Base-by-base conservation (phyloP, 2,329 filamentous ascomycete species). In the Teratosphaeria destructans region DNA sequence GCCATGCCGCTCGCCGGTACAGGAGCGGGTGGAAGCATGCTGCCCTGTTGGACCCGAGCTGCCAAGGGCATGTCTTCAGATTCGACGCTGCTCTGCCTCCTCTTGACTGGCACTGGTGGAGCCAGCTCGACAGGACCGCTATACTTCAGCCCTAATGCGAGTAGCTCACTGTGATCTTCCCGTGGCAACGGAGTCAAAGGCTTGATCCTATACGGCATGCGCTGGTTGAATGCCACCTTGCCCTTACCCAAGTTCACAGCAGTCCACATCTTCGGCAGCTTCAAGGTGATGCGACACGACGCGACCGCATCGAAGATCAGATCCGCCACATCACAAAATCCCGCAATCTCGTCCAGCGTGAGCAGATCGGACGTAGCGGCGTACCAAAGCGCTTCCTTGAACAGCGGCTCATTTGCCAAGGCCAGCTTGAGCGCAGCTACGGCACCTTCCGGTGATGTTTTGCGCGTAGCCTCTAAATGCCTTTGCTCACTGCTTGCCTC, bases 251-350 rank as follows among this genome's bases (percentile, higher is more conserved):
- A 62, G 64, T 83, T 74, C 64, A 79, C 71, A 34, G 78, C 77
- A 59, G 73, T 77, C 80, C 81, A 86, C 67, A 82, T 84, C 12
- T 77, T 78, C 29, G 84, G 84, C 59, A 80, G 79, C 61, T 76
- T 77, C 57, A 86, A 66, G 10, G 66, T 72, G n/a, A 85, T 74
- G 23, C 75, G 71, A 32, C 80, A 74, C 23, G 75, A 76, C 19
- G 79, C 78, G n/a, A 76, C 68, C 8, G 81, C 73, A 34, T 81
- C 76, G 64, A 82, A 86, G 16, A 87, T 70, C 60, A 84, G 71
- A 43, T 75, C 74, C 62, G 82, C 84, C 39, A 86, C 75, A 62
- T 85, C 82, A 19, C 82, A 73, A 35, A 86, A 75, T 47, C 82
- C 79, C 6, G 77, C 77, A 54, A 85, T 73, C 65, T 86, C 83